A percentile compares a stretch with the other conserved stretches of the same genome.
Conservation (phyloP, 2,329 filamentous ascomycete genomes). For the Phyllosticta ampelicida region DNA sequence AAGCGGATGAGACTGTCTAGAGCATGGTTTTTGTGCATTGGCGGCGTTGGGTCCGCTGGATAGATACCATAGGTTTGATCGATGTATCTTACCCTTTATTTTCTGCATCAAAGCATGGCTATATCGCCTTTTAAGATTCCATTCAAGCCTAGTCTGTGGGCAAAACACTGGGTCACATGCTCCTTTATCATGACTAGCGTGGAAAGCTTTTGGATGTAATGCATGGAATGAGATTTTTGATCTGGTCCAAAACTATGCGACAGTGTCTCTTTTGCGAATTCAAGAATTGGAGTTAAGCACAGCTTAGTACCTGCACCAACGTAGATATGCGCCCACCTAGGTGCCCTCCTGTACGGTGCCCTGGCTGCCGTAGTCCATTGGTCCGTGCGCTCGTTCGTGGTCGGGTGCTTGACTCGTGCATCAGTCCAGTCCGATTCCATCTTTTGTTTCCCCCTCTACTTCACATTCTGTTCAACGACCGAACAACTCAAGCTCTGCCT, state of each 20-base stretch:
- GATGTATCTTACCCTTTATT: not conserved
- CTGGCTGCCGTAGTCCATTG: too few relatives aligned
- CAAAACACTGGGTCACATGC: too few relatives aligned
- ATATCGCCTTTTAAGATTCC: not conserved
- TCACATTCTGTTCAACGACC: not conserved
- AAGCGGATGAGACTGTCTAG: slow-evolving; percentile 27
- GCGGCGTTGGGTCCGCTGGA: slow-evolving; percentile 17
- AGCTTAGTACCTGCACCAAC: too few relatives aligned
- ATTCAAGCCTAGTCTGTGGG: not conserved
- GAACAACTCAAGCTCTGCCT: not conserved
- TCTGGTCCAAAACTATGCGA: too few relatives aligned
- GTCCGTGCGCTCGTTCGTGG: not conserved
- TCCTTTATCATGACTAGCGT: too few relatives aligned
- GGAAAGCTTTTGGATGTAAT: too few relatives aligned
- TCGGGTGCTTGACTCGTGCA: not conserved
- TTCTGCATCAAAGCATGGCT: not conserved
- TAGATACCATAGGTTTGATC: slow-evolving; percentile 8
- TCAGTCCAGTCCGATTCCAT: not conserved
- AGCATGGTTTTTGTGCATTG: slow-evolving; percentile 18
- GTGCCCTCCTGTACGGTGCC: too few relatives aligned
- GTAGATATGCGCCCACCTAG: too few relatives aligned
- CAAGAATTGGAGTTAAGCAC: too few relatives aligned
- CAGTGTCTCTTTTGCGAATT: too few relatives aligned
- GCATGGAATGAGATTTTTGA: too few relatives aligned
- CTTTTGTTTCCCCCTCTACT: not conserved